These are phyloP conservation scores for Phytophthora aleatoria DNA, from an alignment of 352 stramenopile genomes.

Conservation along the genomic window DNA sequence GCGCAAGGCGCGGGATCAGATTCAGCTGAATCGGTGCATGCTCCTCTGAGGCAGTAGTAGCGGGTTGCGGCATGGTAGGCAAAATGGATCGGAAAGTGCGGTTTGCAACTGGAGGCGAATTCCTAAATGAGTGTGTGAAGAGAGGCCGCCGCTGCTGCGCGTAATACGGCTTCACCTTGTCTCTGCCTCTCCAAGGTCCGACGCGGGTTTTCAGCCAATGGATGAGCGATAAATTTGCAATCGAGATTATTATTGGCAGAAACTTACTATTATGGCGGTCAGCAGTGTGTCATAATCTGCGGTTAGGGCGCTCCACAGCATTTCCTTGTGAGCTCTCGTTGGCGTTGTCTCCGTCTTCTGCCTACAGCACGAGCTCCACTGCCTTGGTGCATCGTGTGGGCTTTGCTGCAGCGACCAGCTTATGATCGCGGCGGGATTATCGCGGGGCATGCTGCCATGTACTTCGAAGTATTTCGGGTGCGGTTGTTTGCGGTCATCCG, in stretches of 20 bases:
- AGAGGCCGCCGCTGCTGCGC: conserved; percentile 4
- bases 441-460: too few relatives aligned
- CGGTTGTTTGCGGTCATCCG: conserved; percentile 4
- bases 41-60: conserved; percentile 3
- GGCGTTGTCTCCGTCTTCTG: not conserved
- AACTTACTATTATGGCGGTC: not conserved
- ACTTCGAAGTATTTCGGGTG: not conserved
- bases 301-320: conserved; percentile 1
- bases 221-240: not conserved
- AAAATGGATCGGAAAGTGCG: conserved; percentile 7
- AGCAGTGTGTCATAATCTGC: conserved; percentile 10
- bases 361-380: not conserved
- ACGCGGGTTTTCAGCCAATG: conserved; percentile 10
- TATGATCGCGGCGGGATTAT: not conserved
- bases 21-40: conserved; percentile 34
- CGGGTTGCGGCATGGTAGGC: conserved; percentile 26
- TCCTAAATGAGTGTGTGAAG: conserved; percentile 18
- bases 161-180: conserved; percentile 28
- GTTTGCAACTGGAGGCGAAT: conserved; percentile 13
- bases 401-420: conserved; percentile 9
- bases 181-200: conserved; percentile 20
- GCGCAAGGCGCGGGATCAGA: conserved; percentile 32
- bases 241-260: not conserved
- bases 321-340: not conserved
- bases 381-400: not conserved